Evolutionary conservation across 345 rosid species (phyloP).

Genomic region (Salix dunnii): DNA sequence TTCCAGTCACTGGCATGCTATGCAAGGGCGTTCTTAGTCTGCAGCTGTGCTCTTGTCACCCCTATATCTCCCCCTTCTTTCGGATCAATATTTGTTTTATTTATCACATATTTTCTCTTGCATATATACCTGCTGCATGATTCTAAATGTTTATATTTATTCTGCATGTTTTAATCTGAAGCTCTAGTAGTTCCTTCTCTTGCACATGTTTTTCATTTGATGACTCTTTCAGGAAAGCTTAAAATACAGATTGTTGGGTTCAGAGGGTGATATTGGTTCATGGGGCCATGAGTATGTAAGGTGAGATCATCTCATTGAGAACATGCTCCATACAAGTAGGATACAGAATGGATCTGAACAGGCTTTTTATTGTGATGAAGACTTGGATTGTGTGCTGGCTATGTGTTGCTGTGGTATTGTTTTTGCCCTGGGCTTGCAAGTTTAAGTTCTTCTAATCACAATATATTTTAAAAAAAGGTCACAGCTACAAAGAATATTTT

Average conservation of each 20-base stretch:
- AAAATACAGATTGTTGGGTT: conserved; percentile 75
- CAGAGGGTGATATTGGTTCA: conserved; percentile 89
- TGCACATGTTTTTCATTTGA: background rate
- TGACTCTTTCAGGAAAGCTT: conserved; percentile 72
- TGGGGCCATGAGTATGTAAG: conserved; percentile 99
- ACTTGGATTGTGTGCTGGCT: background rate
- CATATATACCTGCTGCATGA: background rate
- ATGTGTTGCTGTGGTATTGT: background rate
- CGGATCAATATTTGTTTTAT: background rate
- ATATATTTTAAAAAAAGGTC: background rate
- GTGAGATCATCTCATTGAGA: conserved; percentile 23
- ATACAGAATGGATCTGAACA: background rate
- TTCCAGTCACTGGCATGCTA: background rate
- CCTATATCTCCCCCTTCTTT: background rate
- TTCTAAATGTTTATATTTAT: background rate
- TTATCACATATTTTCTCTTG: background rate
- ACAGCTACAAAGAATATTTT: background rate
- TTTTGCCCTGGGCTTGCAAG: background rate
- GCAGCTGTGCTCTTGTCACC: background rate
- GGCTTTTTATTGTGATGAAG: background rate
- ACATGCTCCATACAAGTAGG: background rate
- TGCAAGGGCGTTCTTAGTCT: background rate
- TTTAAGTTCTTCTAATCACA: background rate
- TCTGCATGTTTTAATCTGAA: background rate
- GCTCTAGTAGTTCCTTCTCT: background rate